A percentile compares a stretch with the other conserved stretches of the same genome.
Conservation (phyloP, 2,329 filamentous ascomycete genomes). For the Colletotrichum tabaci region DNA sequence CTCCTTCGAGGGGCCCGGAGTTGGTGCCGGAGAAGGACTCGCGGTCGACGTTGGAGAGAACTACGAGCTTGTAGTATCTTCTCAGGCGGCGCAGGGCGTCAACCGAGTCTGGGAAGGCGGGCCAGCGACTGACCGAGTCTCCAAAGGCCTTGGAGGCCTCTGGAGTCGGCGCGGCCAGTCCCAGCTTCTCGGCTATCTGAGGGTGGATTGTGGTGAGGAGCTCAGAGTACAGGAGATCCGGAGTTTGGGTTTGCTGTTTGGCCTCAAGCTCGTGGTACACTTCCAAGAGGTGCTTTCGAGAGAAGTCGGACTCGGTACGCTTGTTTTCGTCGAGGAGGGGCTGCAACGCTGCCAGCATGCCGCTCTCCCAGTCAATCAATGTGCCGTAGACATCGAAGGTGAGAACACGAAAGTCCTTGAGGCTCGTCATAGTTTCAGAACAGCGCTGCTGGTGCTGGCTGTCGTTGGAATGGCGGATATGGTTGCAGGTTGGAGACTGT, state of each 20-base stretch:
- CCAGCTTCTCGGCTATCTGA: constrained; percentile 61
- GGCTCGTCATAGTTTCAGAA: constrained; percentile 24
- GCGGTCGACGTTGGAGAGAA: constrained; percentile 71
- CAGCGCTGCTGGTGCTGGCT: neutral
- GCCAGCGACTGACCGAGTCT: constrained; percentile 67
- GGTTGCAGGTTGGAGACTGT: too few relatives aligned
- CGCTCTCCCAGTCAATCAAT: constrained; percentile 83
- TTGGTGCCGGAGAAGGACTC: constrained; percentile 63
- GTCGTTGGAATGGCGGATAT: neutral
- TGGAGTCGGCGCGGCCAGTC: constrained; percentile 52
- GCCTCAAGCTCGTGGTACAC: constrained; percentile 61
- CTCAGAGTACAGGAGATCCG: constrained; percentile 71
- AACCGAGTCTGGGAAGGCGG: constrained; percentile 72
- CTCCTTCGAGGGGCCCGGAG: constrained; percentile 62
- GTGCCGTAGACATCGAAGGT: constrained; percentile 88
- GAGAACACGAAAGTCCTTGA: constrained; percentile 59
- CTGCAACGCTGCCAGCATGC: constrained; percentile 69
- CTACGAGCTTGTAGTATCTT: constrained; percentile 69
- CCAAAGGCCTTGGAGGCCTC: constrained; percentile 66
- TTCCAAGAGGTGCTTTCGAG: constrained; percentile 57
- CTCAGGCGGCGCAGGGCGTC: constrained; percentile 65
- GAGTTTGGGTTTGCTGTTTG: constrained; percentile 68
- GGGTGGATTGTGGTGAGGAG: constrained; percentile 68
- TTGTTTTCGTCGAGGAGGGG: constrained; percentile 59
- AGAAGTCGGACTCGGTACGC: constrained; percentile 49